Base-by-base conservation (phyloP, 2,329 filamentous ascomycete species). In the Colletotrichum sp. region DNA sequence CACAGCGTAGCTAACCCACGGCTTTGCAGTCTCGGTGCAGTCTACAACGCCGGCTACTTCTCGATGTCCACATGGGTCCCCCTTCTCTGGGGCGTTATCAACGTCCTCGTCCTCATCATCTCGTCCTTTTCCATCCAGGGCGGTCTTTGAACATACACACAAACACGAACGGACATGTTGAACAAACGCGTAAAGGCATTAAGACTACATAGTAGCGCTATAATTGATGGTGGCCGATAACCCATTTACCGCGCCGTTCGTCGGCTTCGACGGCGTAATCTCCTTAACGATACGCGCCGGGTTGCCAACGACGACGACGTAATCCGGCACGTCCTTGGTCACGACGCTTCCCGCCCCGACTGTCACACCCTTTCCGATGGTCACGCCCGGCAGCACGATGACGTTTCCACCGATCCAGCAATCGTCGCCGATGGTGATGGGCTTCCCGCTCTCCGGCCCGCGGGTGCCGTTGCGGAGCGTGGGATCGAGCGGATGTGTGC, bases 41-140 rank as follows among this genome's bases (percentile, higher is more conserved):
- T 96, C 43, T 98, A 98, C 82, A 91, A 92, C 79, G 91, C 94
- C 4, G 96, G 95, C 58, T 95, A 94, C 84, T 98, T 96, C 82
- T 90, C 93, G 80, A 97, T 98, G 95, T 96, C 95, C 61, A 98
- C 96, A 0, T 98, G 96, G 96, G 94, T 98, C 67, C 96, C 96
- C 0, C 94, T 97, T 81, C 90, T 96, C 26, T 98, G 96, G 96
- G 95, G 92, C 1, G 90, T 95, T 81, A 94, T 96, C 83, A 98
- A 95, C 83, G 93, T 96, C 12, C 84, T 98, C 63, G 90, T 98
- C 34, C 87, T 98, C 61, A 92, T 98, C 66, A 88, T 98, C 77
- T 97, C 95, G 7, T 97, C 95, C 6, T 98, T 98, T 83, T 95
- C 95, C n/a, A 96, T 98, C 67, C 95, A 98, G 82, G 95, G 96